phyloP scores from a whole-genome alignment of 257 asterid species.

The Solanum bulbocastanum region DNA sequence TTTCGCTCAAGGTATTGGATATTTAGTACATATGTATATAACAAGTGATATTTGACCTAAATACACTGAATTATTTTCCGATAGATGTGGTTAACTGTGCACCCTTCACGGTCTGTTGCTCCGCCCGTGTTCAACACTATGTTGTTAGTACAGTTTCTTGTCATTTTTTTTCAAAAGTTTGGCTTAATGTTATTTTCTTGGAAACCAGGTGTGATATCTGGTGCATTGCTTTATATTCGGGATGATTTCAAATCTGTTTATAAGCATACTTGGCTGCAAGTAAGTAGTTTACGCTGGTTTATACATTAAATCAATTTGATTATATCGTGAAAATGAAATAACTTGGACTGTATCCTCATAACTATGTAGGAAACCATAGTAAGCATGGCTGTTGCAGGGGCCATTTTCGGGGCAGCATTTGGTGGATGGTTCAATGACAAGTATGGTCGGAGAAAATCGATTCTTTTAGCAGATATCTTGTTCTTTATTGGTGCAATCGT shows the following conservation, averaged over 20 bases:
- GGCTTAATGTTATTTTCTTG: not conserved
- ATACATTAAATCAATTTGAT: not conserved
- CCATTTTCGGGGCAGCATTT: conserved; percentile 65
- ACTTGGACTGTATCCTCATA: not conserved
- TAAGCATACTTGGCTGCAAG: conserved; percentile 59
- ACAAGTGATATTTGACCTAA: not conserved
- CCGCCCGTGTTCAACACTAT: not conserved
- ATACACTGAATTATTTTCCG: not conserved
- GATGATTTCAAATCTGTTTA: conserved; percentile 46
- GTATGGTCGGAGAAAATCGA: conserved; percentile 54
- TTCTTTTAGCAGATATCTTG: conserved; percentile 56
- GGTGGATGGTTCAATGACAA: conserved; percentile 64
- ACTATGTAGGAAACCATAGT: conserved; percentile 62
- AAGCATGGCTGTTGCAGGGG: conserved; percentile 80
- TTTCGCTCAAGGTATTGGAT: too few species aligned
- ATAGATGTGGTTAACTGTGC: not conserved
- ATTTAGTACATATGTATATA: not conserved
- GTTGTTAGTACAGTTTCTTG: not conserved
- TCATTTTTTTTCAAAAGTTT: not conserved
- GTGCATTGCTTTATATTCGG: conserved; percentile 69
- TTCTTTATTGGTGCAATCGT: conserved; percentile 52
- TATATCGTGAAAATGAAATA: not conserved
- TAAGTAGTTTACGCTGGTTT: not conserved
- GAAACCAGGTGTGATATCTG: conserved; percentile 73
- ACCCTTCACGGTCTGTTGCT: not conserved